A percentile compares a stretch with the other conserved stretches of the same genome.
phyloP scores from a whole-genome alignment of 306 rosid species.

The Trichosanthes cucumerina region DNA sequence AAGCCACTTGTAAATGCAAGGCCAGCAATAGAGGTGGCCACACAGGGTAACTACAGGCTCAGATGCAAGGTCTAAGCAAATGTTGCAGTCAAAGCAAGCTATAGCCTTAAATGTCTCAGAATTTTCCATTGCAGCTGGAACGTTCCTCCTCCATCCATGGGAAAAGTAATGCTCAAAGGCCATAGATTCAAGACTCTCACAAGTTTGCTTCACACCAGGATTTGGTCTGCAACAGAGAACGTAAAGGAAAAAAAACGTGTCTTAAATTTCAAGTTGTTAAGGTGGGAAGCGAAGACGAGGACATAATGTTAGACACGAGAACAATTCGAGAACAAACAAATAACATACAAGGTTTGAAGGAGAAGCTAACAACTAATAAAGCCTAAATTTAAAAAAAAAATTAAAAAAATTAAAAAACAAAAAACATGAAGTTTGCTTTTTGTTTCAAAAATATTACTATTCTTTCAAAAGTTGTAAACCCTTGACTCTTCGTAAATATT shows the following conservation, averaged over 20 bases:
- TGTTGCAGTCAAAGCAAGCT: slow-evolving; percentile 77
- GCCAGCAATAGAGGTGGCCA: slow-evolving; percentile 97
- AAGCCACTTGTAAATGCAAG: slow-evolving; percentile 95
- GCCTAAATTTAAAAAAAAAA: too few relatives aligned
- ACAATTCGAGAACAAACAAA: neutral
- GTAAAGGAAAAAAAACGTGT: neutral
- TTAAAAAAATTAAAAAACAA: too few relatives aligned
- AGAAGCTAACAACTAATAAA: neutral
- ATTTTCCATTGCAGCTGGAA: slow-evolving; percentile 22
- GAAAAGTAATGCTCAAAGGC: slow-evolving; percentile 43
- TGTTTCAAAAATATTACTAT: too few relatives aligned
- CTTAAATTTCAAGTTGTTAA: neutral
- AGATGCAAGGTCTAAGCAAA: slow-evolving; percentile 63
- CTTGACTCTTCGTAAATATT: too few relatives aligned
- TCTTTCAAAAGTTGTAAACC: too few relatives aligned
- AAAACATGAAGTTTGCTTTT: too few relatives aligned
- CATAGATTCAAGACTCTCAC: slow-evolving; percentile 25
- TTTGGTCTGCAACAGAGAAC: neutral
- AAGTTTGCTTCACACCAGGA: neutral
- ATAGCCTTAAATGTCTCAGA: slow-evolving; percentile 31
- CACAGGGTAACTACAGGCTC: slow-evolving; percentile 88
- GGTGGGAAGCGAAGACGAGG: neutral
- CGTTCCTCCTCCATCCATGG: slow-evolving; percentile 47
- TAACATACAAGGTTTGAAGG: neutral
- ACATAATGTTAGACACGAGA: neutral